Base-by-base conservation (phyloP, 345 rosid species). In the Turnera subulata region DNA sequence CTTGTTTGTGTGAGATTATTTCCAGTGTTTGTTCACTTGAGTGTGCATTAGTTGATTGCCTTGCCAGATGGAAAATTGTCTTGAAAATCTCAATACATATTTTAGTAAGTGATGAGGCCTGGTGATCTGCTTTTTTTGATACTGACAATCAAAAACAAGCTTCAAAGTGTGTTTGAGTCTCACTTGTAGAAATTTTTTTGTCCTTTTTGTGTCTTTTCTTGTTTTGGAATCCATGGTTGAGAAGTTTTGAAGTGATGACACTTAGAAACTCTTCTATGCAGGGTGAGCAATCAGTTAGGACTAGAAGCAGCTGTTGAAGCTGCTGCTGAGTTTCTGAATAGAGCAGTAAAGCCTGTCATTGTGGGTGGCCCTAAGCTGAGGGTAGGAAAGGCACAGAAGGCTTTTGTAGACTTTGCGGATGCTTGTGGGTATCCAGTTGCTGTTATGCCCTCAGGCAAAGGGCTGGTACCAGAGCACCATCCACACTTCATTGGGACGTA, bases 281-380 rank as follows among this genome's bases (percentile, higher is more conserved):
- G 92, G 68, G 61, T 66, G n/a, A 85, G 88, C 75, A 85, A 85
- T 64, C 79, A 67, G 20, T 48, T 78, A 61, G 92, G 84, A 33
- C 67, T 85, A 53, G 86, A 85, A 64, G 88, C 86, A 62, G 92
- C 92, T 37, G 86, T 85, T 39, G 86, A 85, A 71, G 86, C 84
- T 33, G 59, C 86, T 54, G 88, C 88, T 18, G 65, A 57, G 15
- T 80, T 85, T 58, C 64, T 85, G 62, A 85, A 85, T 57, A 82
- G 78, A 65, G 88, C 88, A 40, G 92, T 85, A 71, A 85, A 85
- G 68, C 92, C 92, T 17, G 88, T 85, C 29, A 55, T 85, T 35
- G 75, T 85, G 11, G 86, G 74, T 2, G 92, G 92, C 26, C 88
- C 92, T 2, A 85, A 78, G 64, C 61, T 85, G 45, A 74, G 92